Evolutionary conservation across 1,284 basidiomycete species (phyloP), one percentile per base, ranked within the genome.

Genomic region (Austroboletus olivaceoglutinosus): DNA sequence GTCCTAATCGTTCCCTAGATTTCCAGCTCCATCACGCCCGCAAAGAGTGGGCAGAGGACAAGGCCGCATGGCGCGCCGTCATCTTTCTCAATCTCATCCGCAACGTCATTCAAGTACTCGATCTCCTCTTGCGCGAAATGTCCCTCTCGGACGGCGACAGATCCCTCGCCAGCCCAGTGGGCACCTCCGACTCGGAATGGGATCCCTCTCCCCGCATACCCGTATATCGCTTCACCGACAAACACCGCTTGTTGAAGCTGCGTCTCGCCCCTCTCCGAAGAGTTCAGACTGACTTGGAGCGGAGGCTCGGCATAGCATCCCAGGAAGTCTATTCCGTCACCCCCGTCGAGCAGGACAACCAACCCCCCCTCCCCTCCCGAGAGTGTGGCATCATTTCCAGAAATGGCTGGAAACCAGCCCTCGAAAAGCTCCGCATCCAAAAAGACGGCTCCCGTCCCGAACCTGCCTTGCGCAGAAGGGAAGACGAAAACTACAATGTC

Each of bases 51-150:
- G 74, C 76, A 4, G 79, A 83, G 53, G 85, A 89, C 59, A 81
- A 80, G 45, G 70, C 75, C 4, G 79, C 85, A 29, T 90, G 89
- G 89, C 80, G 85, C 18, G 72, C 78, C 9, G 84, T 91, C 55
- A 83, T 91, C 57, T 83, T 85, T 61, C 78, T 90, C 64, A 85
- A 90, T 64, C 78, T 90, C 64, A 76, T 88, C 51, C 81, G 85
- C 52, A 85, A 83, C 56, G 76, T 87, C 60, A 78, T 82, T 58
- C 65, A 68, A 40, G 78, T 89, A 43, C 71, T 86, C 16, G 76
- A 85, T 45, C 65, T 76, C 40, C 70, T 88, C 50, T 58, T 68
- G n/a, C 74, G 74, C 25, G 83, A 84, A 58, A 80, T 85, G 74
- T 61, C 71, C 4, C 67, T 70, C 33, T 58, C 73, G 2, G 68